Conservation (phyloP, 1,284 basidiomycete genomes). For the Cutaneotrichosporon dermatis region DNA sequence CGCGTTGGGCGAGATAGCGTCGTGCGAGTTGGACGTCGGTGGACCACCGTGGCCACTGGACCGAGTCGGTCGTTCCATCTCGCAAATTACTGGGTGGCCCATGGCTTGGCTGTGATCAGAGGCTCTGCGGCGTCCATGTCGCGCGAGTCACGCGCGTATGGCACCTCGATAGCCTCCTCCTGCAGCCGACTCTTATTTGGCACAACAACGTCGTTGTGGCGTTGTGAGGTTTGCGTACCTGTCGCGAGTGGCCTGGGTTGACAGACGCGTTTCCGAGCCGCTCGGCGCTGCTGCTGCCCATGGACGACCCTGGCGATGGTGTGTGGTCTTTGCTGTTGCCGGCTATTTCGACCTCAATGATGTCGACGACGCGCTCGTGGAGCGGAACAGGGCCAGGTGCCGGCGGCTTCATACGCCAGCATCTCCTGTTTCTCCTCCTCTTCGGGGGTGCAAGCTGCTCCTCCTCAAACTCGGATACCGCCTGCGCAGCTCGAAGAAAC, state of each 20-base stretch:
- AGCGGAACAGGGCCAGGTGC: conserved; percentile 4
- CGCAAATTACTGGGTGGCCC: conserved; percentile 3
- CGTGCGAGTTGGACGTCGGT: conserved; percentile 4
- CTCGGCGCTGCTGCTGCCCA: conserved; percentile 5
- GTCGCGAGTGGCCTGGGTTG: neutral
- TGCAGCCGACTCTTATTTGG: conserved; percentile 93
- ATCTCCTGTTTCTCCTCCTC: neutral
- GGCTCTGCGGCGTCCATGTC: neutral
- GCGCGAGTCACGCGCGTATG: conserved; percentile 64
- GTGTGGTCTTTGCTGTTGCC: conserved; percentile 1
- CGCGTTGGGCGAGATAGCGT: conserved; percentile 2
- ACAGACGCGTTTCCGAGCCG: neutral
- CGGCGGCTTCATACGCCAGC: conserved; percentile 5
- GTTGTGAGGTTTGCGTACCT: conserved; percentile 19
- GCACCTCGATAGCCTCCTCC: conserved; percentile 91
- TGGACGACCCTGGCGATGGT: conserved; percentile 17
- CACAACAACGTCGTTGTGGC: conserved; percentile 66
- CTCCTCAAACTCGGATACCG: conserved; percentile 93
- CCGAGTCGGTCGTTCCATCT: conserved; percentile 1
- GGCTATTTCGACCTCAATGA: neutral
- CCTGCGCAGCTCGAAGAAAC: conserved; percentile 88
- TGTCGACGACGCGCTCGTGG: neutral
- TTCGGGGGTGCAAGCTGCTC: conserved; percentile 44
- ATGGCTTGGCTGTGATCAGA: too few relatives aligned
- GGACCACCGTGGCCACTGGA: neutral